Evolutionary conservation across 768 basidiomycete genomes (phyloP), one percentile per base, ranked within the genome.

Genomic region (Lactarius evosmus): DNA sequence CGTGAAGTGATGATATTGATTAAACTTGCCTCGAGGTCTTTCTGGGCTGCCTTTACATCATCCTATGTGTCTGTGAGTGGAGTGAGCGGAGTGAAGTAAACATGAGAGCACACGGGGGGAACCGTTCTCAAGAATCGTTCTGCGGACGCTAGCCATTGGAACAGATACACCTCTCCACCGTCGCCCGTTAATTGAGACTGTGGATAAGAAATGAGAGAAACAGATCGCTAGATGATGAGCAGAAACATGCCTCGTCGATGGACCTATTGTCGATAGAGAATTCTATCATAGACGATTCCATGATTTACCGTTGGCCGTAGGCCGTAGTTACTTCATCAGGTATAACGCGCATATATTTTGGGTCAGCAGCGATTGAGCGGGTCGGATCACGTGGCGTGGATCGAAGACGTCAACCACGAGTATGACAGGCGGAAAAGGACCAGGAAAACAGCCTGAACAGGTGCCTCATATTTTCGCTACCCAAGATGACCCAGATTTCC

Each of bases 131-230:
- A 73, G 29, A 78, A 79, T 71, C 81, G 83, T 73, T 93, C 87
- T 2, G 83, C 81, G 11, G 79, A 76, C 7, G 85, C 83, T 11
- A 95, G 80, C 90, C 92, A 96, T 70, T 89, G 88, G 70, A 95
- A 89, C 17, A 95, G 74, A 70, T 91, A 90, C 56, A 94, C 81
- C 67, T 93, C 91, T 16, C 86, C 89, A 74, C 87, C 87, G 62
- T 93, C 93, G 44, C 83, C 85, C 4, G 81, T 74, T 29, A 92
- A 75, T 71, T 88, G 85, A 12, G 84, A 79, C 92, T 93, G 14
- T 38, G 54, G 30, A 7, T 11, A 41, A 38, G 16, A 49, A 46
- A 25, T 44, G 36, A 22, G 33, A 58, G 27, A 49, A 32, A 12
- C 11, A 1, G 32, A 52, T 3, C 5, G 16, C 38, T 7, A 30